phyloP scores from a whole-genome alignment of 495 filamentous ascomycete genomes.

The Penicillium arizonense region DNA sequence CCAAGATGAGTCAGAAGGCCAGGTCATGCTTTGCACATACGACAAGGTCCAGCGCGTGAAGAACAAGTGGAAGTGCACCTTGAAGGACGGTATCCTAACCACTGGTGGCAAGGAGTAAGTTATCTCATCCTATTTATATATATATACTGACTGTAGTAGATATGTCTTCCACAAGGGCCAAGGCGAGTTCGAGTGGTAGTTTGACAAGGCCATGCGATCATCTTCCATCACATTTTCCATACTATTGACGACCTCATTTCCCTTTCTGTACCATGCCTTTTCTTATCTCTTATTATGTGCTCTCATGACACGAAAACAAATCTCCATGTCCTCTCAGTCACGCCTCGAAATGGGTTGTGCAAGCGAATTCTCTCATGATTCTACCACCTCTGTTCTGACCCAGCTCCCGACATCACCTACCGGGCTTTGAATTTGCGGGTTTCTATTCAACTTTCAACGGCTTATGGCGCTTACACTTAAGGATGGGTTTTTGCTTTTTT shows the following conservation, averaged over 20 bases:
- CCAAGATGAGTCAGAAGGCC: conserved; percentile 74
- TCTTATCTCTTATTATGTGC: conserved; percentile 6
- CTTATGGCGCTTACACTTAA: conserved; percentile 18
- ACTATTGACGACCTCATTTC: conserved; percentile 9
- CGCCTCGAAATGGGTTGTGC: conserved; percentile 14
- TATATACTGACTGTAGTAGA: conserved; percentile 33
- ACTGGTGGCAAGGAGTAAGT: conserved; percentile 84
- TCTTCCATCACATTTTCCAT: neutral
- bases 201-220: neutral
- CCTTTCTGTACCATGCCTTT: conserved; percentile 16
- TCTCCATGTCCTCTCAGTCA: conserved; percentile 4
- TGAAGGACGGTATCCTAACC: conserved; percentile 94
- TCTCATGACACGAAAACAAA: conserved; percentile 14
- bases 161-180: conserved; percentile 97
- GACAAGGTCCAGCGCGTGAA: conserved; percentile 99
- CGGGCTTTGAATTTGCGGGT: conserved; percentile 1
- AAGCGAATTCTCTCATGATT: conserved; percentile 20
- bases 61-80: conserved; percentile 99
- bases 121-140: neutral
- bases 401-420: conserved; percentile 6
- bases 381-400: conserved; percentile 3
- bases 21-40: conserved; percentile 98
- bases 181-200: conserved; percentile 96
- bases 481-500: conserved; percentile 10
- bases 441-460: conserved; percentile 8